Evolutionary conservation across 208 protist genomes (phyloP).

Genomic region (Novymonas esmeraldas): DNA sequence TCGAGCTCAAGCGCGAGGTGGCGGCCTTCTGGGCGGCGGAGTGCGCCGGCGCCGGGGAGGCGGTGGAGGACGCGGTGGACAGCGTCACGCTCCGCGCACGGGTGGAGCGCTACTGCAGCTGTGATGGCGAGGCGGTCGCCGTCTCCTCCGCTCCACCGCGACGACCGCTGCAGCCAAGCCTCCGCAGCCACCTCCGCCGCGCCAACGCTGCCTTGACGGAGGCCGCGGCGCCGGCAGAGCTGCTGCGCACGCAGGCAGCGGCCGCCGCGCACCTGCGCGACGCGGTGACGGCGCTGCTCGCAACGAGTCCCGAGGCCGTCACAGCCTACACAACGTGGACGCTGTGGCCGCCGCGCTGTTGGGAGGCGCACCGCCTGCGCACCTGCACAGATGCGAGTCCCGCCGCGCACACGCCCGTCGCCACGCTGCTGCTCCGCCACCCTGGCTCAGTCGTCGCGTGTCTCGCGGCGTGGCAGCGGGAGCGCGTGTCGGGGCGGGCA

Average conservation of each 20-base stretch:
- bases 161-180: too few species aligned
- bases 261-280: background rate
- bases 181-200: too few species aligned
- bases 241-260: background rate
- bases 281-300: background rate
- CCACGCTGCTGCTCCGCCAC: conserved; percentile 5
- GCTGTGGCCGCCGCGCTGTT: conserved; percentile 26
- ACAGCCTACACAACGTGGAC: background rate
- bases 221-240: background rate
- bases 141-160: too few species aligned
- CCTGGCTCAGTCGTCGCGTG: conserved; percentile 16
- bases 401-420: too few species aligned
- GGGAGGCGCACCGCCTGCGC: conserved; percentile 3
- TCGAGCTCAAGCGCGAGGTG: background rate
- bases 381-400: background rate
- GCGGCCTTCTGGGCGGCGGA: background rate
- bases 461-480: conserved; percentile 13
- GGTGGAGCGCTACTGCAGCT: background rate
- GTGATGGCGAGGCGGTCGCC: too few species aligned
- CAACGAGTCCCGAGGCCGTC: too few species aligned
- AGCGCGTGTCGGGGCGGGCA: conserved; percentile 10
- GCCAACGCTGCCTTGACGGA: too few species aligned
- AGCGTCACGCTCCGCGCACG: background rate
- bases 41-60: conserved; percentile 1
- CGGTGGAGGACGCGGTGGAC: background rate